Percentiles rank a stretch among this genome's conserved stretches.
Conservation (phyloP, 2,329 filamentous ascomycete species). For the Cercospora zeina region DNA sequence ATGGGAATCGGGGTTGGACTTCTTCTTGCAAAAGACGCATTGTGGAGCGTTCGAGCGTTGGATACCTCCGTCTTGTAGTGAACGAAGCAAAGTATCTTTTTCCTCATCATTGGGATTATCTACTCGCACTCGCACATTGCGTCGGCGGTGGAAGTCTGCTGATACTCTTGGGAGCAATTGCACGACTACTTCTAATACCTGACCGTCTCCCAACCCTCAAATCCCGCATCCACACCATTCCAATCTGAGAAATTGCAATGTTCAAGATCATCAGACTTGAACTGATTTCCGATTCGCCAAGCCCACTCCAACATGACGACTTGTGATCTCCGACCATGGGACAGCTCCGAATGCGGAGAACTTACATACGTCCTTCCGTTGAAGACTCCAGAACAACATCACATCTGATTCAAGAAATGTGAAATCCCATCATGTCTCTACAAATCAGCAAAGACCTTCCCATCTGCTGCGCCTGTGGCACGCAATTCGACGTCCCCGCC, state of each 20-base stretch:
- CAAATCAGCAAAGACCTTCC: constrained; percentile 46
- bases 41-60: constrained; percentile 13
- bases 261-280: neutral
- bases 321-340: neutral
- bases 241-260: too few species aligned
- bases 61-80: neutral
- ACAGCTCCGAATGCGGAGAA: neutral
- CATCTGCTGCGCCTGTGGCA: constrained; percentile 69
- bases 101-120: too few species aligned
- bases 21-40: constrained; percentile 2
- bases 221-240: too few species aligned
- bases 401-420: neutral
- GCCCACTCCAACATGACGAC: neutral
- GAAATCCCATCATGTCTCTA: neutral
- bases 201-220: too few species aligned
- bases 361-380: neutral
- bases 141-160: neutral
- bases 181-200: neutral
- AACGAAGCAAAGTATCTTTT: constrained; percentile 4
- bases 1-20: neutral
- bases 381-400: neutral
- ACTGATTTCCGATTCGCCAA: constrained; percentile 4
- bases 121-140: neutral
- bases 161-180: neutral
- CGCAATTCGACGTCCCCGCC: constrained; percentile 62